Evolutionary conservation across 306 rosid species (phyloP).

Genomic region (Dryas octopetala): DNA sequence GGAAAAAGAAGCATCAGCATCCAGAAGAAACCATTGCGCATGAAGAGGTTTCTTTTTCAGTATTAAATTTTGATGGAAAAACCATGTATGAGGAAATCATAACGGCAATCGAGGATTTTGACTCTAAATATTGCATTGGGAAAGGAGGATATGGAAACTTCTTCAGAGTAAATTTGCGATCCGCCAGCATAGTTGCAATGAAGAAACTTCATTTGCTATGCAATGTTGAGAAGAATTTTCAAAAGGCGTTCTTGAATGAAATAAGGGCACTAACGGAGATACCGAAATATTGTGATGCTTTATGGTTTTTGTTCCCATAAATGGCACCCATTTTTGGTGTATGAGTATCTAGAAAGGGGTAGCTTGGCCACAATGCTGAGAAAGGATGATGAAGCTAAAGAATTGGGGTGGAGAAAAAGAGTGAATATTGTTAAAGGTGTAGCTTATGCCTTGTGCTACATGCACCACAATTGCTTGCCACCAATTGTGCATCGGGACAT

Average conservation of each 20-base stretch:
- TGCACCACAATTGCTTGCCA: no score
- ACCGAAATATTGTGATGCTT: slow-evolving; percentile 18
- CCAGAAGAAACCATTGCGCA: background rate
- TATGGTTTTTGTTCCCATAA: slow-evolving; percentile 20
- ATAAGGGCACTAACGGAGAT: slow-evolving; percentile 16
- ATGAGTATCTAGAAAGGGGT: no score
- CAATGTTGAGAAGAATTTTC: background rate
- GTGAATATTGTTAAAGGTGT: no score
- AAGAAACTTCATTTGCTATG: slow-evolving; percentile 17
- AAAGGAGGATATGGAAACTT: slow-evolving; percentile 17
- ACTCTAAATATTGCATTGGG: slow-evolving; percentile 22
- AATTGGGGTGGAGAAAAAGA: no score
- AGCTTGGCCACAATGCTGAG: no score
- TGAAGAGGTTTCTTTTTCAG: background rate
- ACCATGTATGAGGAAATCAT: slow-evolving; percentile 2
- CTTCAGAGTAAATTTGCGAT: slow-evolving; percentile 1
- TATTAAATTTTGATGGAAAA: slow-evolving; percentile 11
- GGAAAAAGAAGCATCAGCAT: background rate
- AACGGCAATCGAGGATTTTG: slow-evolving; percentile 8
- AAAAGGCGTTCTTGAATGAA: slow-evolving; percentile 16
- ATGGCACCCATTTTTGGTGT: slow-evolving; percentile 18
- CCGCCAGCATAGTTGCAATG: slow-evolving; percentile 4
- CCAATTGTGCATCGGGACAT: no score
- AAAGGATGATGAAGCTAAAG: no score
- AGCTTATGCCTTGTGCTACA: no score